Percentiles rank a stretch among this genome's conserved stretches.
phyloP scores from a whole-genome alignment of 1,284 basidiomycete genomes.

The Papiliotrema laurentii region DNA sequence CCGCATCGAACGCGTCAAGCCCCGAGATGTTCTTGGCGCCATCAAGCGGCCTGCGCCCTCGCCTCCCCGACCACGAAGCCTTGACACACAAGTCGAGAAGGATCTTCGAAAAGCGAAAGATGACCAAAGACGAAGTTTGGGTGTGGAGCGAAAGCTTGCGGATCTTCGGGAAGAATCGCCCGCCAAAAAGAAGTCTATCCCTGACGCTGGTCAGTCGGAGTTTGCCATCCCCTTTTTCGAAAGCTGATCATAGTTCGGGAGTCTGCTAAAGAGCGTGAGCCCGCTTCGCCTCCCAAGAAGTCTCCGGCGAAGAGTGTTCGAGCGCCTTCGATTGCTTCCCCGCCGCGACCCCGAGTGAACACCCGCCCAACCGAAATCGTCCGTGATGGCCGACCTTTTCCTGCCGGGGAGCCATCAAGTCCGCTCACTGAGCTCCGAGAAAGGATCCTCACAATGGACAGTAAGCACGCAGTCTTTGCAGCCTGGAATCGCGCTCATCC shows the following conservation, averaged over 20 bases:
- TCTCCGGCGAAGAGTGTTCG: neutral
- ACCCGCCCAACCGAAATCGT: constrained; percentile 6
- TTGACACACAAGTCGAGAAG: constrained; percentile 12
- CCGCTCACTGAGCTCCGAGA: constrained; percentile 21
- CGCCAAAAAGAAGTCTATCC: constrained; percentile 2
- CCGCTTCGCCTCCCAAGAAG: neutral
- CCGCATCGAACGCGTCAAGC: constrained; percentile 2
- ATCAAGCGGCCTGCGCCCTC: constrained; percentile 29
- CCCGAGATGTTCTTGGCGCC: constrained; percentile 19
- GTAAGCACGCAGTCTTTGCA: constrained; percentile 11
- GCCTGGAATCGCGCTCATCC: neutral
- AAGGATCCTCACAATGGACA: constrained; percentile 22
- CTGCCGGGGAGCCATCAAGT: constrained; percentile 12
- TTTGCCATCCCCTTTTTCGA: neutral
- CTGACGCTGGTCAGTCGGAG: neutral
- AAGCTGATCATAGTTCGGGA: neutral
- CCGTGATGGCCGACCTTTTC: constrained; percentile 7
- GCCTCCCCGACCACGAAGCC: constrained; percentile 22
- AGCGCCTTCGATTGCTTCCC: constrained; percentile 1
- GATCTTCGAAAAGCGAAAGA: constrained; percentile 11
- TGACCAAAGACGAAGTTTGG: constrained; percentile 23
- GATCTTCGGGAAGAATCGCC: constrained; percentile 16
- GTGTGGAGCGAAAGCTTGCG: constrained; percentile 14
- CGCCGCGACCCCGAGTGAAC: constrained; percentile 5
- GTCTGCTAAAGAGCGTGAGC: neutral